Percentiles rank a stretch among this genome's conserved stretches.
phyloP scores from a whole-genome alignment of 2,329 filamentous ascomycete species.

The Orbilia blumenaviensis region DNA sequence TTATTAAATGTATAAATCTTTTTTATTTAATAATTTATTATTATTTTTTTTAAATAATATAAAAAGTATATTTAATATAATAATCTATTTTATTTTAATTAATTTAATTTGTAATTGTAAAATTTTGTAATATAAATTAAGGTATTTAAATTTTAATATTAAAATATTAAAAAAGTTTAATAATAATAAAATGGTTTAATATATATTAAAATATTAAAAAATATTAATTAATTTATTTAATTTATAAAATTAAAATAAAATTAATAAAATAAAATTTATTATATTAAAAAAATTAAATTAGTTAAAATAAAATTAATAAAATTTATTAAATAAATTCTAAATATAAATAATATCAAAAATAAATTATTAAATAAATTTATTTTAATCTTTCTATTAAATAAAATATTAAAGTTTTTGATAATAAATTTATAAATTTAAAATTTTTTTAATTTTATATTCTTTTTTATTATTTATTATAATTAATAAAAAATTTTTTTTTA shows the following conservation, averaged over 20 bases:
- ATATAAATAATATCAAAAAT: background rate
- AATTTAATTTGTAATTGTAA: background rate
- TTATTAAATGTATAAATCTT: background rate
- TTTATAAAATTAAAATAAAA: background rate
- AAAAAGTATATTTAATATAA: too few relatives aligned
- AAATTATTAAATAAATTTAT: background rate
- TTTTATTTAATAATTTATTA: constrained; percentile 7
- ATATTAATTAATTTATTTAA: background rate
- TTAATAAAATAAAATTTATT: background rate
- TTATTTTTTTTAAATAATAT: background rate
- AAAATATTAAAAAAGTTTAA: too few relatives aligned
- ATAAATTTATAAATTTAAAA: too few relatives aligned
- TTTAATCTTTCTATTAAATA: background rate
- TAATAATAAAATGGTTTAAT: too few relatives aligned
- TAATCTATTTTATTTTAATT: background rate
- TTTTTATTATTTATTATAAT: background rate
- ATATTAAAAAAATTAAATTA: background rate
- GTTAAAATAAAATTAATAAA: background rate
- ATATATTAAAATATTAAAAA: background rate
- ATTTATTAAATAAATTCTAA: background rate
- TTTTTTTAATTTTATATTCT: too few relatives aligned
- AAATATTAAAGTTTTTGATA: background rate
- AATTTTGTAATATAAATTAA: too few relatives aligned
- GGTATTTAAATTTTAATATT: too few relatives aligned
- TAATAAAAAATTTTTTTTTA: background rate